A percentile compares a stretch with the other conserved stretches of the same genome.
These are phyloP conservation scores for Debaryomyces nepalensis DNA, from an alignment of 1,139 yeast genomes.

Conservation along the genomic window DNA sequence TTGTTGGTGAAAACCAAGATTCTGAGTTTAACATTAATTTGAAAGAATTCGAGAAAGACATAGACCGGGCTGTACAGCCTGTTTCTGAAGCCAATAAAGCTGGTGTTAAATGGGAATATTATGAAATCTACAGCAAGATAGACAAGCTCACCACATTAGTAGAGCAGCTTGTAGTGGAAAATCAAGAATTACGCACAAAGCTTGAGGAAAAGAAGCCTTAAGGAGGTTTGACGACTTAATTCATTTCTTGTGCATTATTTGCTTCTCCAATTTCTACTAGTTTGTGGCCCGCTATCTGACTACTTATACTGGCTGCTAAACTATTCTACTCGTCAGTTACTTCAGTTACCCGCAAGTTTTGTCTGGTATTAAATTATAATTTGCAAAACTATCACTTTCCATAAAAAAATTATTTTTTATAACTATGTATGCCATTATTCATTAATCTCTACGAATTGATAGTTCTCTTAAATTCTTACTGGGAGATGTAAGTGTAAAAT, in stretches of 20 bases:
- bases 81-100: conserved; percentile 55
- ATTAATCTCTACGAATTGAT: too few relatives aligned
- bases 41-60: conserved; percentile 50
- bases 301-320: conserved; percentile 5
- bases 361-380: too few relatives aligned
- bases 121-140: conserved; percentile 55
- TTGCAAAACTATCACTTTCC: too few relatives aligned
- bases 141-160: conserved; percentile 50
- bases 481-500: background rate
- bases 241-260: background rate
- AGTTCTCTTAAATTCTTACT: background rate
- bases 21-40: conserved; percentile 65
- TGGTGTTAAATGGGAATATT: conserved; percentile 72
- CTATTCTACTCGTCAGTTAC: too few relatives aligned
- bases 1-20: conserved; percentile 70
- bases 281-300: background rate
- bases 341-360: conserved; percentile 6
- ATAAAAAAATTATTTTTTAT: too few relatives aligned
- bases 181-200: conserved; percentile 35
- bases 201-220: conserved; percentile 13
- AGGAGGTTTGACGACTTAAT: background rate
- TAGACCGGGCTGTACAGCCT: conserved; percentile 58
- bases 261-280: background rate
- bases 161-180: conserved; percentile 47
- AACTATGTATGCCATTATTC: too few relatives aligned